phyloP scores from a whole-genome alignment of 1,139 yeast genomes.

The Pichia sp. region DNA sequence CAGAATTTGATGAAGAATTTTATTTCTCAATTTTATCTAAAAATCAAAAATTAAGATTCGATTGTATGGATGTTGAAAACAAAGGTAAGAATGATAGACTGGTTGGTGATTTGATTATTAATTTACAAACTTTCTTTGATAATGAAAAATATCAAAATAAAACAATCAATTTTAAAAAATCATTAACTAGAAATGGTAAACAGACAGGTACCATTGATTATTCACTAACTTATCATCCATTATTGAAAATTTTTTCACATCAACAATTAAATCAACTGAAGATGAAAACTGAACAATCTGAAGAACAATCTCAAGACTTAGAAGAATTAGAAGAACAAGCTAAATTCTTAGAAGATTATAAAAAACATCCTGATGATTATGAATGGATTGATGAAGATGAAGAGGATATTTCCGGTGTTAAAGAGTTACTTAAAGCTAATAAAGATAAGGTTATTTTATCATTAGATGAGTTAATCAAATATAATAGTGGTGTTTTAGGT shows the following conservation, averaged over 20 bases:
- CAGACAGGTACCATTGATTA: slow-evolving; percentile 44
- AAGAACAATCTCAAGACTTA: slow-evolving; percentile 26
- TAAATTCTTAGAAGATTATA: slow-evolving; percentile 41
- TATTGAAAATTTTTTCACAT: slow-evolving; percentile 54
- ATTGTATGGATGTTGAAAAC: slow-evolving; percentile 60
- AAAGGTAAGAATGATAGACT: slow-evolving; percentile 56
- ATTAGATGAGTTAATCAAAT: slow-evolving; percentile 45
- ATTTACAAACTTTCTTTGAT: slow-evolving; percentile 13
- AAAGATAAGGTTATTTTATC: slow-evolving; percentile 41
- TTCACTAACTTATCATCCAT: slow-evolving; percentile 34
- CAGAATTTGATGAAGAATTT: slow-evolving; percentile 51
- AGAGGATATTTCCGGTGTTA: slow-evolving; percentile 32
- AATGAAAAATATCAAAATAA: slow-evolving; percentile 11
- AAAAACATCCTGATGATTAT: slow-evolving; percentile 53
- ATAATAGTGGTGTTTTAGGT: slow-evolving; percentile 57
- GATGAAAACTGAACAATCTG: slow-evolving; percentile 26
- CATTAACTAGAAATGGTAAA: slow-evolving; percentile 23
- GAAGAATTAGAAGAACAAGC: slow-evolving; percentile 35
- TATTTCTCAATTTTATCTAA: slow-evolving; percentile 60
- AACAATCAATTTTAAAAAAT: slow-evolving; percentile 9
- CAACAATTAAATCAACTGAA: slow-evolving; percentile 44
- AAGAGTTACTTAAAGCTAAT: slow-evolving; percentile 35
- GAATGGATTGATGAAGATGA: slow-evolving; percentile 53
- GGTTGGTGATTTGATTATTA: slow-evolving; percentile 52
- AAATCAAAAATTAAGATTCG: slow-evolving; percentile 52